Evolutionary conservation across 805 yeast species (phyloP), one percentile per base, ranked within the genome.

Genomic region (Maudiozyma barnettii): DNA sequence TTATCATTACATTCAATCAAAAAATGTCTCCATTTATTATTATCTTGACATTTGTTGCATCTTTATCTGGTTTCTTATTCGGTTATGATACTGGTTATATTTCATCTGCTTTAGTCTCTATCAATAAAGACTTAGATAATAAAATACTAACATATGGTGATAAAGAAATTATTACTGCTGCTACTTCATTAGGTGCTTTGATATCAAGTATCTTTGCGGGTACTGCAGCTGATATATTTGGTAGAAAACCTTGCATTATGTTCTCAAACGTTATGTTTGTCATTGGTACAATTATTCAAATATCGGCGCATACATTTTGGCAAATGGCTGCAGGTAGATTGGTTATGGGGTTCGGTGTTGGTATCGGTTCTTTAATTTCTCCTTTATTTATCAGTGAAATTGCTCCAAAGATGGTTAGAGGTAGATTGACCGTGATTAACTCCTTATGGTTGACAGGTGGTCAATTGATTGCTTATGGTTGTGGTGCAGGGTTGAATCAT

Each of bases 51-150:
- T 71, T 81, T 44, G 80, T 81, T 23, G 79, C 96, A 0, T 89
- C 96, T 7, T 82, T 91, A 52, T 89, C 96, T 0, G 98, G 98
- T 1, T 88, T 90, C 67, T 79, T 91, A 88, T 91, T 91, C 67
- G 99, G 99, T 55, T 91, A 91, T 61, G 99, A 91, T 65, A 91
- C 98, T 0, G 98, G 98, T 55, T 91, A 91, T 67, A 90, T 91
- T 39, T 91, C 98, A 3, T 82, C 95, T 18, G 97, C 97, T 0
- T 73, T 91, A 57, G 95, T 90, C 19, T 79, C 89, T 35, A 80
- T 91, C 43, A 89, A 90, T 12, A 77, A 79, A 5, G 95, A 86
- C 61, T 75, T 91, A 51, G 78, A 79, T 54, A 68, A 73, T 40
- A 73, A 74, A 48, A 57, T 63, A 0, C 72, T 90, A 46, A 71